phyloP scores from a whole-genome alignment of 805 yeast species.

The Ogataea methylovora region DNA sequence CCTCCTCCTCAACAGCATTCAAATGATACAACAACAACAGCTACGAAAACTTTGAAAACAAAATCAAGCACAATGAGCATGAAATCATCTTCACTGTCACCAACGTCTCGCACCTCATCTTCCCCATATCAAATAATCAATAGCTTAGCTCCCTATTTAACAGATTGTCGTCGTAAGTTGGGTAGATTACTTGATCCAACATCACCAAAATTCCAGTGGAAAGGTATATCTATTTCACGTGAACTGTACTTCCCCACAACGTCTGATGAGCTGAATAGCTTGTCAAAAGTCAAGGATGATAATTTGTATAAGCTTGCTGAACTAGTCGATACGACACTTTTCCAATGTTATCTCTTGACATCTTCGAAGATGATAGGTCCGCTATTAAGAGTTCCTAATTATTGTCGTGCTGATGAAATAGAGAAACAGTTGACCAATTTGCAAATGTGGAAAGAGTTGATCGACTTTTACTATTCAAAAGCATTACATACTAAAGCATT shows the following conservation, averaged over 20 bases:
- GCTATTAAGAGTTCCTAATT: constrained; percentile 65
- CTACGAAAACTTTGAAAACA: neutral
- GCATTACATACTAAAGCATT: constrained; percentile 61
- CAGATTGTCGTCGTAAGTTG: constrained; percentile 46
- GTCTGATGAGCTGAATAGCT: too few relatives aligned
- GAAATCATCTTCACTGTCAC: constrained; percentile 1
- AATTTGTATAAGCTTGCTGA: constrained; percentile 23
- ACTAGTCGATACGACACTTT: constrained; percentile 69
- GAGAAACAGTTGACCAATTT: constrained; percentile 40
- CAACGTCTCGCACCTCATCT: neutral
- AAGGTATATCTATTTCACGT: constrained; percentile 34
- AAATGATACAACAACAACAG: neutral
- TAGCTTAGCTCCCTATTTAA: constrained; percentile 37
- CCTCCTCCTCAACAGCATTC: neutral
- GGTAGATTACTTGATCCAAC: constrained; percentile 31
- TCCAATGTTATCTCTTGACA: constrained; percentile 63
- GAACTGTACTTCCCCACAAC: constrained; percentile 28
- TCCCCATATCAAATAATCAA: constrained; percentile 18
- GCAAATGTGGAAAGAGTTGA: constrained; percentile 54
- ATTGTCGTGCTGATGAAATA: constrained; percentile 62
- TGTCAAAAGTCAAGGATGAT: neutral
- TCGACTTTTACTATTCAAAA: constrained; percentile 70
- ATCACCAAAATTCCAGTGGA: constrained; percentile 34
- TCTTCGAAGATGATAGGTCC: constrained; percentile 77
- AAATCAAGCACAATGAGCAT: constrained; percentile 7